These are phyloP conservation scores for Arabis hirsuta DNA, from an alignment of 345 rosid species.

Conservation along the genomic window DNA sequence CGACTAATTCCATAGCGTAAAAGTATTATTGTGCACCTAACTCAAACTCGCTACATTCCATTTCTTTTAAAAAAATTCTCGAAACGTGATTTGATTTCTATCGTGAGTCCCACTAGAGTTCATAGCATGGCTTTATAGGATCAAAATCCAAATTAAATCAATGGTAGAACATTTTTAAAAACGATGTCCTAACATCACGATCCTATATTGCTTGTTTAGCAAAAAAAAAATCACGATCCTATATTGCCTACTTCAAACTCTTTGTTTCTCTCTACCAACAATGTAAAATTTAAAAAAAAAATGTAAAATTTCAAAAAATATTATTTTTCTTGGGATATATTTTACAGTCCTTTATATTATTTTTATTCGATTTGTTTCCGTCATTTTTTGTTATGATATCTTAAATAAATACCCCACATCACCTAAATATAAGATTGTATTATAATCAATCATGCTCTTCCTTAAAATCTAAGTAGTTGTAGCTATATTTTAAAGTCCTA, in stretches of 20 bases:
- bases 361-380: too few relatives aligned
- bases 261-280: background rate
- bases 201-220: too few relatives aligned
- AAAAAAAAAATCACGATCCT: constrained; percentile 15
- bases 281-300: background rate
- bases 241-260: background rate
- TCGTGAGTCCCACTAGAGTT: background rate
- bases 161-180: background rate
- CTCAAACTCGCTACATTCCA: background rate
- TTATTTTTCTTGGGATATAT: background rate
- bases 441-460: background rate
- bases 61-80: background rate
- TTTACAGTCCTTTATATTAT: too few relatives aligned
- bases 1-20: background rate
- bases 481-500: background rate
- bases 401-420: too few relatives aligned
- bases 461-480: background rate
- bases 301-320: background rate
- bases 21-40: background rate
- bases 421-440: background rate
- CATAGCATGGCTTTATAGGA: background rate
- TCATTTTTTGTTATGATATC: too few relatives aligned
- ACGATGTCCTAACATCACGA: background rate
- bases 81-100: background rate
- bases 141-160: background rate